Evolutionary conservation across 495 filamentous ascomycete species (phyloP).

Genomic region (Tuber melanosporum): DNA sequence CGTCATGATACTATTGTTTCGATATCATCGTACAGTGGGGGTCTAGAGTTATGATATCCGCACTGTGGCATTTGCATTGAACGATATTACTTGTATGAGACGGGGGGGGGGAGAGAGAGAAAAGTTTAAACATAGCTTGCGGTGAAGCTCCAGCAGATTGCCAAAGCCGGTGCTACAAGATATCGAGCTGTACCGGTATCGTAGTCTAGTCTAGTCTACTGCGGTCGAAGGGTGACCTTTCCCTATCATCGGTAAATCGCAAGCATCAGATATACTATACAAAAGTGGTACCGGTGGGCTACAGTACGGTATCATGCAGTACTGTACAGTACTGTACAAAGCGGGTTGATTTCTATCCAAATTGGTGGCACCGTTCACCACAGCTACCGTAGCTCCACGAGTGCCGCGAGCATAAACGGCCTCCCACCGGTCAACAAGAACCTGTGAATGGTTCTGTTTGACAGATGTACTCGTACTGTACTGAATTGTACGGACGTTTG

Average conservation of each 20-base stretch:
- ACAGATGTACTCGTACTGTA: background rate
- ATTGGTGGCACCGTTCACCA: background rate
- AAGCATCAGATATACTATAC: background rate
- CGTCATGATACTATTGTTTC: background rate
- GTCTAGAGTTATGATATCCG: background rate
- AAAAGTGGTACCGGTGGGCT: background rate
- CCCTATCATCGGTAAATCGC: background rate
- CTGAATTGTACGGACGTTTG: no score
- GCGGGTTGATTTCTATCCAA: background rate
- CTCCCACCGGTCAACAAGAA: background rate
- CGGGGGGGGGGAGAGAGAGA: no score
- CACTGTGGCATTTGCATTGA: background rate
- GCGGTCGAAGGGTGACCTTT: background rate
- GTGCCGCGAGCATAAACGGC: background rate
- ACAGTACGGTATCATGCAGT: background rate
- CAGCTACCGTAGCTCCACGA: no score
- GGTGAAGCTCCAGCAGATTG: background rate
- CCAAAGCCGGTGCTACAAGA: background rate
- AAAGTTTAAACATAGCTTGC: background rate
- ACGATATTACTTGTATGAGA: no score
- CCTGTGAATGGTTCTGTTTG: background rate
- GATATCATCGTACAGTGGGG: no score
- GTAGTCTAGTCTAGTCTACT: no score
- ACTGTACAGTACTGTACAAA: background rate
- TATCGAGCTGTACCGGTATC: no score